phyloP scores from a whole-genome alignment of 2,329 filamentous ascomycete genomes.

The Claviceps cyperi region DNA sequence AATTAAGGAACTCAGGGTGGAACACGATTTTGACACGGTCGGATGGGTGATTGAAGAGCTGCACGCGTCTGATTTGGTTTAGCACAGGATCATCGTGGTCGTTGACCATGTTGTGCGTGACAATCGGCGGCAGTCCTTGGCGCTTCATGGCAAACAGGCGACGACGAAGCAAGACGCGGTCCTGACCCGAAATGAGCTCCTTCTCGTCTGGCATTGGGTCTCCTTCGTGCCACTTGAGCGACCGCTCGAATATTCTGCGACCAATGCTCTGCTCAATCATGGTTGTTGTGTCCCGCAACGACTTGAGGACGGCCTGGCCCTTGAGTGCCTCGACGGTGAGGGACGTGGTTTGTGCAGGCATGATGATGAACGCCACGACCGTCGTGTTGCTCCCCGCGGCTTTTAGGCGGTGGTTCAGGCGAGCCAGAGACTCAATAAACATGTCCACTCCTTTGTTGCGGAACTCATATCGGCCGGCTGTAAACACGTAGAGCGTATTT shows the following conservation, averaged over 20 bases:
- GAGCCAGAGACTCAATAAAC: slow-evolving; percentile 94
- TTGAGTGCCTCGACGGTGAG: slow-evolving; percentile 91
- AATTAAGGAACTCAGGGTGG: slow-evolving; percentile 95
- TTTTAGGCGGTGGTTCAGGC: slow-evolving; percentile 89
- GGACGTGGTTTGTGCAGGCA: slow-evolving; percentile 92
- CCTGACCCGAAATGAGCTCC: slow-evolving; percentile 81
- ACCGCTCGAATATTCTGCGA: slow-evolving; percentile 86
- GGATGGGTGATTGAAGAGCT: slow-evolving; percentile 89
- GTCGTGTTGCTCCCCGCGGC: slow-evolving; percentile 73
- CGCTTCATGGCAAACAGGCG: slow-evolving; percentile 96
- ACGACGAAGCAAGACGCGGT: slow-evolving; percentile 81
- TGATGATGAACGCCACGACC: slow-evolving; percentile 94
- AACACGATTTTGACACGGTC: slow-evolving; percentile 97
- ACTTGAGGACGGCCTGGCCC: slow-evolving; percentile 95
- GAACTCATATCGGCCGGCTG: slow-evolving; percentile 91
- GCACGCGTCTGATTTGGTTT: slow-evolving; percentile 88
- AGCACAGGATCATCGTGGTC: slow-evolving; percentile 86
- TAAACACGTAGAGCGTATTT: slow-evolving; percentile 97
- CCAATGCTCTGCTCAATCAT: slow-evolving; percentile 88
- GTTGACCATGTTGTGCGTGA: slow-evolving; percentile 98
- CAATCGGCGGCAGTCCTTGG: slow-evolving; percentile 76
- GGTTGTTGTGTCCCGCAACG: slow-evolving; percentile 79
- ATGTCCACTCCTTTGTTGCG: slow-evolving; percentile 98
- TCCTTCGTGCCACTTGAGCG: slow-evolving; percentile 89
- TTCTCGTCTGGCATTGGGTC: slow-evolving; percentile 91